Base-by-base conservation (phyloP, 441 rosid genomes). In the Theobroma grandiflorum region DNA sequence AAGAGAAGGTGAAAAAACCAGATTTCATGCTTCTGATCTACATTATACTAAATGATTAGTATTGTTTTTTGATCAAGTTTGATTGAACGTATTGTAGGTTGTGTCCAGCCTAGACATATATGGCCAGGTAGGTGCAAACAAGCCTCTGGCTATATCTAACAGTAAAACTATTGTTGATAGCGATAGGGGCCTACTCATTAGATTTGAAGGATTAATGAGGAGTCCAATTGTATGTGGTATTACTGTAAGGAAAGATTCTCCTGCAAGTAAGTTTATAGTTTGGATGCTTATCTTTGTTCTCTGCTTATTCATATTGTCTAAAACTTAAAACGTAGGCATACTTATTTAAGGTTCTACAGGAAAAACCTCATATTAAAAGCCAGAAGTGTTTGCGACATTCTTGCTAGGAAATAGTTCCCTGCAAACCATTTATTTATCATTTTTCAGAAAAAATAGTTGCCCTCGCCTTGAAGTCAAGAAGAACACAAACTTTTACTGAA, bases 131-230 rank as follows among this genome's bases (percentile, higher is more conserved):
- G 96, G 93, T 72, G 91, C 90, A 58, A 88, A 89, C 71, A 86
- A 85, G 78, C 91, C 92, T 31, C 82, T 91, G 77, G 88, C 87
- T 82, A 83, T 92, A 73, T 84, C 91, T 76, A 86, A 89, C 80
- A 72, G 91, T 62, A 83, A 85, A 83, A 88, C 88, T 81, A 85
- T 84, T 38, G 90, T 92, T 77, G 85, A 83, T 59, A 72, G 31
- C 12, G 87, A 84, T 55, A 90, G 84, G 52, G 84, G 83, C 70
- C 79, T 92, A 69, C 75, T 81, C 62, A 83, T 92, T 72, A 87
- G 92, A 66, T 91, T 92, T 80, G 87, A 91, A 85, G 94, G 96
- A 74, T 87, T 87, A 72, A 82, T 75, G 4, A 89, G 93, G 77
- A 88, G 83, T 57, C 93, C 96, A 72, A 86, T 86, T 76, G 81